A percentile compares a stretch with the other conserved stretches of the same genome.
Evolutionary conservation across 352 stramenopile genomes (phyloP).

Genomic region (Achlya hypogyna): DNA sequence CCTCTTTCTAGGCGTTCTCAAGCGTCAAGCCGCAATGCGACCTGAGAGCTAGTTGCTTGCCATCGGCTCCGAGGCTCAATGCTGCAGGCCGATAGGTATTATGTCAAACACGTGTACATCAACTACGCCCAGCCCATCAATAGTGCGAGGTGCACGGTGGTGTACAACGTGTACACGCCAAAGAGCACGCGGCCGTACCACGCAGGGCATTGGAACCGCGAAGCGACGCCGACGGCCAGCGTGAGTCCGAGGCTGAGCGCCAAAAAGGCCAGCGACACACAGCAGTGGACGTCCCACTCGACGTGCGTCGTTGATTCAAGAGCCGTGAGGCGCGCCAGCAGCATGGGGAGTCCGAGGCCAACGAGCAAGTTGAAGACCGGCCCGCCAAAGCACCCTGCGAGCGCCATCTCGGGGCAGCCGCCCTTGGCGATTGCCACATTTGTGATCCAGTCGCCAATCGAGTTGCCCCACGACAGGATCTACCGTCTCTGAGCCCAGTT

Average conservation of each 20-base stretch:
- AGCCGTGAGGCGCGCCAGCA: slow-evolving; percentile 36
- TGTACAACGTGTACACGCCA: slow-evolving; percentile 59
- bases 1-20: too few species aligned
- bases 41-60: neutral
- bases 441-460: slow-evolving; percentile 71
- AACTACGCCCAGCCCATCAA: slow-evolving; percentile 31
- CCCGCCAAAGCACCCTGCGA: slow-evolving; percentile 73
- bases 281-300: slow-evolving; percentile 52
- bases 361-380: slow-evolving; percentile 80
- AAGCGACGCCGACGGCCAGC: slow-evolving; percentile 39
- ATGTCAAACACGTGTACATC: slow-evolving; percentile 10
- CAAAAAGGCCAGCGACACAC: slow-evolving; percentile 64
- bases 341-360: slow-evolving; percentile 67
- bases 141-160: slow-evolving; percentile 53
- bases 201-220: slow-evolving; percentile 46
- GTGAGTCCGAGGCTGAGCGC: slow-evolving; percentile 44
- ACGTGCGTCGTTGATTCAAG: slow-evolving; percentile 24
- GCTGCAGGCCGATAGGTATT: neutral
- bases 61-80: slow-evolving; percentile 2
- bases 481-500: neutral
- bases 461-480: slow-evolving; percentile 72
- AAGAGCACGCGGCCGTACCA: slow-evolving; percentile 73
- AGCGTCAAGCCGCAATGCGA: slow-evolving; percentile 33
- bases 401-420: slow-evolving; percentile 78
- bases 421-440: slow-evolving; percentile 73